Percentiles rank a stretch among this genome's conserved stretches.
Evolutionary conservation across 2,329 filamentous ascomycete species (phyloP).

Genomic region (Penicillium palitans): DNA sequence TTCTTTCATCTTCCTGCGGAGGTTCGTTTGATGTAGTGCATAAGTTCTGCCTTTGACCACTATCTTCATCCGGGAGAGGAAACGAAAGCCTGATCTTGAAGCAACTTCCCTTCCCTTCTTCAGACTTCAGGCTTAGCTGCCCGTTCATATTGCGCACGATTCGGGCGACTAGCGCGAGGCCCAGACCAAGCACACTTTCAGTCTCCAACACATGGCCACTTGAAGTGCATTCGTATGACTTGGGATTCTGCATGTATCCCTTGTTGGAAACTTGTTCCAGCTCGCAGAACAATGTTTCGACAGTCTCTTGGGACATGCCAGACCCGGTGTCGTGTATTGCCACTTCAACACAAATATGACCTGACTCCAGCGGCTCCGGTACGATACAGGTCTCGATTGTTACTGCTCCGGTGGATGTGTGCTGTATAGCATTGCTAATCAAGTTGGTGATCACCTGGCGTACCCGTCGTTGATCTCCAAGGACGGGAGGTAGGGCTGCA

Average conservation of each 20-base stretch:
- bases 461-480: constrained; percentile 76
- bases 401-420: constrained; percentile 69
- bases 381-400: constrained; percentile 66
- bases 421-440: constrained; percentile 82
- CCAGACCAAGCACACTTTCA: constrained; percentile 67
- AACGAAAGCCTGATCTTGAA: constrained; percentile 81
- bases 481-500: constrained; percentile 68
- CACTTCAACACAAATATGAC: constrained; percentile 67
- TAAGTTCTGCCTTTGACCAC: neutral
- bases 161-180: constrained; percentile 77
- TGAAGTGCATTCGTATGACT: constrained; percentile 24
- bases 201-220: constrained; percentile 32
- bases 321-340: constrained; percentile 72
- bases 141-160: constrained; percentile 86
- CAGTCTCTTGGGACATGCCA: constrained; percentile 59
- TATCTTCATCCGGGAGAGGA: constrained; percentile 54
- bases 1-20: neutral
- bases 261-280: constrained; percentile 64
- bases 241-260: constrained; percentile 46
- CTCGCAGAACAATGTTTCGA: constrained; percentile 62
- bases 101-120: constrained; percentile 74
- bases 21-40: neutral
- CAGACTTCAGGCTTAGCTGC: constrained; percentile 78
- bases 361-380: constrained; percentile 47
- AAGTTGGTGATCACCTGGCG: constrained; percentile 80